phyloP scores from a whole-genome alignment of 2,329 filamentous ascomycete species.

The Cladophialophora psammophila region DNA sequence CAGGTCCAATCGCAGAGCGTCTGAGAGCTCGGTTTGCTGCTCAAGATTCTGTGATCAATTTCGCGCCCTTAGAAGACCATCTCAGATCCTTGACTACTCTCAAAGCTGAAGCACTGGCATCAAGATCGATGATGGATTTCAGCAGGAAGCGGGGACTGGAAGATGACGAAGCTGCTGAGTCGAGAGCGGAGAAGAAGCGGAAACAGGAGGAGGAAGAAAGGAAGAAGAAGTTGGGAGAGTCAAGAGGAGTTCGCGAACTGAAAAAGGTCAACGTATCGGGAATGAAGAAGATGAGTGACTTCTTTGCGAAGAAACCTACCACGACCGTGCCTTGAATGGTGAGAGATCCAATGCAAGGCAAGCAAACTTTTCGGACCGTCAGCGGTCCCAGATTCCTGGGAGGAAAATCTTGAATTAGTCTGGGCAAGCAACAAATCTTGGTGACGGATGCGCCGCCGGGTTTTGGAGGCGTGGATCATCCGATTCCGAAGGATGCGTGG shows the following conservation, averaged over 20 bases:
- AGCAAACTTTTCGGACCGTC: background rate
- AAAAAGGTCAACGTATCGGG: constrained; percentile 89
- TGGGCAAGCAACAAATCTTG: background rate
- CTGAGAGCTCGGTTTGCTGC: constrained; percentile 43
- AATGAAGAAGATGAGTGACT: constrained; percentile 97
- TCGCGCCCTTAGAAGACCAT: constrained; percentile 74
- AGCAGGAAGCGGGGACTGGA: constrained; percentile 53
- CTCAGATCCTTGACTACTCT: constrained; percentile 70
- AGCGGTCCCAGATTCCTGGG: background rate
- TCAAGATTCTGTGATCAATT: constrained; percentile 64
- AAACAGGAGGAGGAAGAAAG: constrained; percentile 90
- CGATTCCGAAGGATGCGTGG: background rate
- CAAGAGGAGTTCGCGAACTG: constrained; percentile 77
- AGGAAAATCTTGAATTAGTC: background rate
- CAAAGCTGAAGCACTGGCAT: constrained; percentile 73
- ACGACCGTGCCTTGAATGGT: constrained; percentile 12
- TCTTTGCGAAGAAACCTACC: constrained; percentile 74
- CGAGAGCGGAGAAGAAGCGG: constrained; percentile 78
- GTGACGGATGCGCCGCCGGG: background rate
- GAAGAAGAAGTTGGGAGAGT: constrained; percentile 77
- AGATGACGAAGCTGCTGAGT: constrained; percentile 52
- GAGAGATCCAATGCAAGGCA: background rate
- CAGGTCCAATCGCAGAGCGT: constrained; percentile 47
- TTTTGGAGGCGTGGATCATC: too few relatives aligned
- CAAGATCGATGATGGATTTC: constrained; percentile 64